Base-by-base conservation (phyloP, 495 filamentous ascomycete genomes). In the Penicillium longicatenatum region DNA sequence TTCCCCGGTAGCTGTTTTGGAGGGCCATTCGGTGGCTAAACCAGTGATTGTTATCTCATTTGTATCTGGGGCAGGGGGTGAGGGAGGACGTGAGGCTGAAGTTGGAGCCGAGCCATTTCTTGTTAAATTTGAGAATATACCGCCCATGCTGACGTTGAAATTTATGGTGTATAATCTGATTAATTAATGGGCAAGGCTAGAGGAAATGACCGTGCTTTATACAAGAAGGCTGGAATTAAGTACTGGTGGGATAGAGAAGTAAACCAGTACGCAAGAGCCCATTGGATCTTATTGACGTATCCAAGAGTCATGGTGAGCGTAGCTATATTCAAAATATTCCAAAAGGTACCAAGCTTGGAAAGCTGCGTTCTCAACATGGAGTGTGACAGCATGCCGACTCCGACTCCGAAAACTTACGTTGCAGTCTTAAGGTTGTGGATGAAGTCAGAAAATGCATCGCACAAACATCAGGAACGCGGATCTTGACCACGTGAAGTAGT, bases 91-190 rank as follows among this genome's bases (percentile, higher is more conserved):
- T 17, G 3, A 1, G 14, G 16, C 8, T 6, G 37, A 3, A 39
- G 14, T 7, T 39, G 14, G 37, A 17, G 37, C 37, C 6, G 14
- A 6, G 11, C 16, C 6, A 2, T 45, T 45, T 22, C 45, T 48
- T 17, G 16, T 39, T 2, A 22, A 22, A 9, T 48, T 48, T 3
- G 45, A 48, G 20, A 48, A 48, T 16, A 48, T n/a, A 48, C 45
- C 45, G 30, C 45, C 45, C 45, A 48, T 48, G 7, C 17, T 31
- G 22, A 48, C 37, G n/a, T 39, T n/a, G 14, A 39, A 39, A n/a
- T 3, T 11, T 16, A 5, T 16, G 5, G 37, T 14, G 17, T 39
- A 17, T 39, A 7, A 0, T 17, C 1, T 17, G 37, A 39, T n/a
- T n/a, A 16, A 12, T 39, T 17, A 4, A n/a, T 16, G 6, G 14